Conservation (phyloP, 305 asterid genomes). For the Rubia balearica region DNA sequence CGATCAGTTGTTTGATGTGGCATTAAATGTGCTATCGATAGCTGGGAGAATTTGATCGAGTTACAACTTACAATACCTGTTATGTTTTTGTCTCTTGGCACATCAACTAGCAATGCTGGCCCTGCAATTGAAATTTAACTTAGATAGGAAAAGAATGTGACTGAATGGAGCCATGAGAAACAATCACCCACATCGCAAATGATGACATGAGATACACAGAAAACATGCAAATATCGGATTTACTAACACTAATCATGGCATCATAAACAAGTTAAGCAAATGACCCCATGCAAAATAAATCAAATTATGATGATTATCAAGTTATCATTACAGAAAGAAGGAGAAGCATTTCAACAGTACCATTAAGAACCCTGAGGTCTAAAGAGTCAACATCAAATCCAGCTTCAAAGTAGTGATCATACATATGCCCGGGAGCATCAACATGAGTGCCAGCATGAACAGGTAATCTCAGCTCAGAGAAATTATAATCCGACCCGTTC, state of each 20-base stretch:
- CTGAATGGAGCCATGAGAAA: not conserved
- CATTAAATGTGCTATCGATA: not conserved
- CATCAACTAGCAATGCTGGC: conserved; percentile 80
- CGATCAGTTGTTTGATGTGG: not conserved
- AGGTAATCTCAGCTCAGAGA: conserved; percentile 55
- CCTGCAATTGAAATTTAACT: conserved; percentile 43
- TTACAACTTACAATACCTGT: conserved; percentile 48
- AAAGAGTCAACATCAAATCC: conserved; percentile 76
- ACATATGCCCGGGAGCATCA: conserved; percentile 85
- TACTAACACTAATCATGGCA: not conserved
- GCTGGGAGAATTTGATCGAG: not conserved
- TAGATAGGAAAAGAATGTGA: not conserved
- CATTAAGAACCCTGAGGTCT: conserved; percentile 67
- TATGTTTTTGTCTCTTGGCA: conserved; percentile 80
- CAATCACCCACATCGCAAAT: not conserved
- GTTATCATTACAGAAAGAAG: not conserved
- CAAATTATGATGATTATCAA: not conserved
- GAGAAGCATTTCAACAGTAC: conserved; percentile 22
- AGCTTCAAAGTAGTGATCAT: conserved; percentile 49
- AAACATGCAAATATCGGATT: not conserved
- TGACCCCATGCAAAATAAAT: not conserved
- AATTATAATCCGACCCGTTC: conserved; percentile 72
- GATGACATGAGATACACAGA: not conserved
- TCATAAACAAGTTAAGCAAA: not conserved
- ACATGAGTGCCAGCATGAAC: conserved; percentile 88